Evolutionary conservation across 352 stramenopile genomes (phyloP), one percentile per base, ranked within the genome.

Genomic region (Globisporangium nodosum): DNA sequence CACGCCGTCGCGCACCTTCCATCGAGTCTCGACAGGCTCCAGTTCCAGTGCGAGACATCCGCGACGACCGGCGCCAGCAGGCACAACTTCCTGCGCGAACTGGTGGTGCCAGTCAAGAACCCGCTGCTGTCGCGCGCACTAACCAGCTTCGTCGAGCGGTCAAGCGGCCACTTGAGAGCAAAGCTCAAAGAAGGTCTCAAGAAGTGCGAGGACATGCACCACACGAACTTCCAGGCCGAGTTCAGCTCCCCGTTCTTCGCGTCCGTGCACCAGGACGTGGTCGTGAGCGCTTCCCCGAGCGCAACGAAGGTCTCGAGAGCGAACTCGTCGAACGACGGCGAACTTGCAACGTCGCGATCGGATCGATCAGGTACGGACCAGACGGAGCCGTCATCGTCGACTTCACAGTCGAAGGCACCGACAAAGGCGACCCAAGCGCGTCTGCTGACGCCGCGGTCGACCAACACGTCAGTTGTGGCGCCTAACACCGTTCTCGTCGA

Each of bases 231-330:
- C 54, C 61, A 77, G 3, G 73, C 91, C 0, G 78, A 92, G 47
- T 79, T 96, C 42, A 96, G 97, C 51, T 96, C 87, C 3, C 87
- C 88, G 0, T 97, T 89, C 39, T 97, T 96, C 47, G 63, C 81
- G 16, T 69, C 84, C 0, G 69, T 81, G 2, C 68, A 77, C 15
- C 62, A 71, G 0, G 87, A 94, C 20, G 54, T 92, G 24, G 78
- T 70, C 1, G 40, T 84, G 16, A 81, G 66, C 46, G 59, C 27
- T 13, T 21, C 49, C 7, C 49, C 52, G n/a, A 63, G 6, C 16
- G 47, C 53, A 2, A 64, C n/a, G 45, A 59, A 37, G 46, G 11
- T 47, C 5, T 12, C 60, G 16, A 45, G 56, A 21, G 35, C 42
- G n/a, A 56, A 52, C 18, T 33, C 49, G 9, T 56, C 57, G 31